Conservation (phyloP, 2,329 filamentous ascomycete species). For the Calonectria montana region DNA sequence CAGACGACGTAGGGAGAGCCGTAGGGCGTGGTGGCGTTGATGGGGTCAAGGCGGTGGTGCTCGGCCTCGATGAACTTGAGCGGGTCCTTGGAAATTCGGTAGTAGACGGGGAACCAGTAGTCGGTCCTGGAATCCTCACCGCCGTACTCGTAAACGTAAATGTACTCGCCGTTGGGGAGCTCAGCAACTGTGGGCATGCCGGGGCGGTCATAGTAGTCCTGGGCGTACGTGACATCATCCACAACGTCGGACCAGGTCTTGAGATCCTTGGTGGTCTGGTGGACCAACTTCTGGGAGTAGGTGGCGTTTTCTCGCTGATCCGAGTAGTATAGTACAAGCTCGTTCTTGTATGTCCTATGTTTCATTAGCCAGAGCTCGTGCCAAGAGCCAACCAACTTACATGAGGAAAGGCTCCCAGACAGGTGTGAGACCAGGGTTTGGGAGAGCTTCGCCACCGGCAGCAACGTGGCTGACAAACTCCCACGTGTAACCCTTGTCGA, state of each 20-base stretch:
- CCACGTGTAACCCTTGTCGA: conserved; percentile 72
- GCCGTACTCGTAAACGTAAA: conserved; percentile 74
- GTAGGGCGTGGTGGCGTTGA: conserved; percentile 48
- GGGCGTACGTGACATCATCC: conserved; percentile 68
- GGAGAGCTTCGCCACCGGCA: conserved; percentile 67
- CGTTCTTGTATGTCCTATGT: conserved; percentile 63
- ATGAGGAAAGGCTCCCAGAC: conserved; percentile 80
- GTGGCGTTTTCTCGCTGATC: conserved; percentile 71
- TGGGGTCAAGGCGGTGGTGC: conserved; percentile 47
- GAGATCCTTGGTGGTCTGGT: conserved; percentile 71
- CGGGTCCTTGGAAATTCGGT: conserved; percentile 55
- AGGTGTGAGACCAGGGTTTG: conserved; percentile 73
- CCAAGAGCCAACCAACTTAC: conserved; percentile 31
- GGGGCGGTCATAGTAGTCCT: conserved; percentile 69
- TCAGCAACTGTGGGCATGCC: conserved; percentile 74
- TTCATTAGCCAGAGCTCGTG: not conserved
- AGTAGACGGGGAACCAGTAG: conserved; percentile 57
- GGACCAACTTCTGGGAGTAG: conserved; percentile 76
- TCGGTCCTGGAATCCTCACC: conserved; percentile 50
- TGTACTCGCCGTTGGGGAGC: conserved; percentile 64
- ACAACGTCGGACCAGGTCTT: conserved; percentile 68
- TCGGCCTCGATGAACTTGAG: conserved; percentile 49
- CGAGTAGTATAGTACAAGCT: conserved; percentile 76
- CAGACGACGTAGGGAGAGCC: conserved; percentile 58
- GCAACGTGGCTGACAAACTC: conserved; percentile 75